Percentiles rank a stretch among this genome's conserved stretches.
These are phyloP conservation scores for Lagenidium giganteum DNA, from an alignment of 352 stramenopile species.

Conservation along the genomic window DNA sequence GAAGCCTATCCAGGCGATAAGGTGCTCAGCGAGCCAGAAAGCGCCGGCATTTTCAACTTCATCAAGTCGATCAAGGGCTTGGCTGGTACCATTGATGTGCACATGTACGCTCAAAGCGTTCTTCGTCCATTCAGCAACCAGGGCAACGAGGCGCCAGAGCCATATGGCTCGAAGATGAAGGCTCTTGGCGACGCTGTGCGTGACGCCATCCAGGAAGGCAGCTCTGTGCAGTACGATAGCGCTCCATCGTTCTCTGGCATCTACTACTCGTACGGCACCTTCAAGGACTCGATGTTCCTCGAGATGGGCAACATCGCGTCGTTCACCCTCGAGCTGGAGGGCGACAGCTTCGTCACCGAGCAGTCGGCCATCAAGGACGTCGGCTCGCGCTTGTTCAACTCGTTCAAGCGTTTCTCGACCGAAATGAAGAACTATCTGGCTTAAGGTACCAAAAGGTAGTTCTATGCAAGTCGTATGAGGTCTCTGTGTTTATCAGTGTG, in stretches of 20 bases:
- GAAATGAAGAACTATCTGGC: too few relatives aligned
- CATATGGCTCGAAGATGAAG: constrained; percentile 47
- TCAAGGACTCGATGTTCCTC: constrained; percentile 15
- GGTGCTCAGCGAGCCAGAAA: constrained; percentile 55
- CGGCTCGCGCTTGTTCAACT: constrained; percentile 9
- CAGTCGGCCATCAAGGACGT: constrained; percentile 16
- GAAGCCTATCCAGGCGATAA: constrained; percentile 58
- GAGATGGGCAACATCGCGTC: constrained; percentile 6
- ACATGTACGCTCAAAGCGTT: constrained; percentile 52
- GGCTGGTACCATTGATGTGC: constrained; percentile 56
- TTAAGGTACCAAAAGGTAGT: too few relatives aligned
- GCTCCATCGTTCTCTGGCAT: constrained; percentile 9
- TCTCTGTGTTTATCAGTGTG: too few relatives aligned
- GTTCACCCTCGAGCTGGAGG: constrained; percentile 18
- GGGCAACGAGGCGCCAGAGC: constrained; percentile 22
- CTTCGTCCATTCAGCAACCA: constrained; percentile 65
- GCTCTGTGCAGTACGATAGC: constrained; percentile 8
- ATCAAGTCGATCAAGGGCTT: constrained; percentile 36
- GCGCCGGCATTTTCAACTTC: constrained; percentile 45
- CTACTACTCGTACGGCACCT: constrained; percentile 15
- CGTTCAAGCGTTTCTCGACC: too few relatives aligned
- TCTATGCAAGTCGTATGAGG: too few relatives aligned
- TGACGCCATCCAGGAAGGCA: constrained; percentile 22
- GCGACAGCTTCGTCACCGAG: constrained; percentile 11
- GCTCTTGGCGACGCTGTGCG: constrained; percentile 35